These are phyloP conservation scores for Amauroascus niger DNA, from an alignment of 2,329 filamentous ascomycete genomes.

Conservation along the genomic window DNA sequence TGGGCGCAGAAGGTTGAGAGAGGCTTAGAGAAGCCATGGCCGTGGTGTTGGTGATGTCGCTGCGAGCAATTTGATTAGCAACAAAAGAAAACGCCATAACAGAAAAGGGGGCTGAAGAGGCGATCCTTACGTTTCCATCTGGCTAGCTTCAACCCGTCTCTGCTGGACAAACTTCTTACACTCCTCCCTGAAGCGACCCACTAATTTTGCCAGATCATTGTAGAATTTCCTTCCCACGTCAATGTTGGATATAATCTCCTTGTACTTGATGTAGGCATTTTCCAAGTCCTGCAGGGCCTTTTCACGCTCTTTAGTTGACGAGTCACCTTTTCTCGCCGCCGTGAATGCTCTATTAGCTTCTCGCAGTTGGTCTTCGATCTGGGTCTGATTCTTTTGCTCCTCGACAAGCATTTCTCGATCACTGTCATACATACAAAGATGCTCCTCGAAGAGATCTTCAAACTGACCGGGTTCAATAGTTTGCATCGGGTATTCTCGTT, in stretches of 20 bases:
- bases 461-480: constrained; percentile 82
- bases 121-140: constrained; percentile 58
- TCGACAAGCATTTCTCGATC: constrained; percentile 62
- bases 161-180: constrained; percentile 68
- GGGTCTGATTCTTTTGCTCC: constrained; percentile 67
- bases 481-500: constrained; percentile 76
- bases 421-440: constrained; percentile 69
- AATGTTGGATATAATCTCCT: constrained; percentile 85
- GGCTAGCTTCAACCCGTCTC: constrained; percentile 67
- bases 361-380: constrained; percentile 57
- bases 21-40: constrained; percentile 52
- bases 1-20: constrained; percentile 29
- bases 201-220: constrained; percentile 85
- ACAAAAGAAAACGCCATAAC: background rate
- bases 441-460: constrained; percentile 77
- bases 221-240: constrained; percentile 93
- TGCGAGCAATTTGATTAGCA: constrained; percentile 20
- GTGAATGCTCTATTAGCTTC: constrained; percentile 72
- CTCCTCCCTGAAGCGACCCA: constrained; percentile 74
- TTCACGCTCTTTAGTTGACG: constrained; percentile 64
- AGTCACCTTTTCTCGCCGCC: constrained; percentile 58
- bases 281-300: constrained; percentile 78
- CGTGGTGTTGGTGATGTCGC: constrained; percentile 45
- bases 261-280: constrained; percentile 89
- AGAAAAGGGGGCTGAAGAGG: background rate